These are phyloP conservation scores for Heracleum sosnowskyi DNA, from an alignment of 129 eudicot genomes.

Conservation along the genomic window DNA sequence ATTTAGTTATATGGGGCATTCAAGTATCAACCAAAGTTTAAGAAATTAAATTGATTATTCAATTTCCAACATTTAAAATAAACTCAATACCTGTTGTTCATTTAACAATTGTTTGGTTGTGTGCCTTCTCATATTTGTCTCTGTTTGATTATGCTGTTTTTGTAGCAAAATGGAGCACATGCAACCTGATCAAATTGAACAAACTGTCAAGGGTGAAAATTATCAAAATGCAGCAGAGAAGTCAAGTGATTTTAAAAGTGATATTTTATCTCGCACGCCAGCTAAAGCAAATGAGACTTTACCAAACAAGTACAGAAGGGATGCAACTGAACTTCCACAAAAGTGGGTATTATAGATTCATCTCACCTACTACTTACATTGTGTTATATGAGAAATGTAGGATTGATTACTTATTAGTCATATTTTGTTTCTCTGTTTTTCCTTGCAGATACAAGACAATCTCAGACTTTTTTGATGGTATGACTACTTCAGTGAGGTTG, in stretches of 20 bases:
- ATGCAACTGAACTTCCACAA: slow-evolving; percentile 48
- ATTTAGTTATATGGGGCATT: too few relatives aligned
- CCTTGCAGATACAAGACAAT: slow-evolving; percentile 41
- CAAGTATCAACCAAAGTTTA: too few relatives aligned
- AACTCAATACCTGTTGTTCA: too few relatives aligned
- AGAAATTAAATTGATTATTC: too few relatives aligned
- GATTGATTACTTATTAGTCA: background rate
- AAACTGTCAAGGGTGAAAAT: slow-evolving; percentile 9
- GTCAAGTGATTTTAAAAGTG: slow-evolving; percentile 20
- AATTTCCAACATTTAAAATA: too few relatives aligned
- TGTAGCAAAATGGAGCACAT: slow-evolving; percentile 24
- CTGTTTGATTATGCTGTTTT: too few relatives aligned
- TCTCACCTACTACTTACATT: background rate
- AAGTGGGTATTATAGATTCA: slow-evolving; percentile 37
- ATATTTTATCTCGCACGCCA: slow-evolving; percentile 49
- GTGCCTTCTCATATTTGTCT: background rate
- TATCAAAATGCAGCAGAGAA: slow-evolving; percentile 15
- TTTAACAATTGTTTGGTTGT: background rate
- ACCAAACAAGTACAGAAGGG: slow-evolving; percentile 23
- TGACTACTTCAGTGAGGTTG: slow-evolving; percentile 67
- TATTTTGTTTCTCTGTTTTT: background rate
- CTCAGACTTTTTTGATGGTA: slow-evolving; percentile 53
- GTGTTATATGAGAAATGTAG: background rate
- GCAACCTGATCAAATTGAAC: slow-evolving; percentile 11
- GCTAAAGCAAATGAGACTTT: slow-evolving; percentile 41